Evolutionary conservation across 2,329 filamentous ascomycete genomes (phyloP).

Genomic region (Talaromyces albobiverticillius): DNA sequence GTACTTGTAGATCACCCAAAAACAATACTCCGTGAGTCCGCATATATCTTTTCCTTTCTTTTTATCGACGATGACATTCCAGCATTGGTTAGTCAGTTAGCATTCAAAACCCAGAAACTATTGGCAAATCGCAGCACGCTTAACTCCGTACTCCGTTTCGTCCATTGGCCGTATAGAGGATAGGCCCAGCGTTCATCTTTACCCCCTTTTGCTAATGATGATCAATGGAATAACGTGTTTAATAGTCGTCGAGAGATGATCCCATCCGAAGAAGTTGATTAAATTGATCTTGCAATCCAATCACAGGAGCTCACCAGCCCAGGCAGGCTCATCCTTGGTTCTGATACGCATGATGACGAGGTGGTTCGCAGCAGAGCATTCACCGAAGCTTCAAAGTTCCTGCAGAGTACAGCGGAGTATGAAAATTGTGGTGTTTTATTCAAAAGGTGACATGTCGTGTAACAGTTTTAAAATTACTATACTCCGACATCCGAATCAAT

Average conservation of each 20-base stretch:
- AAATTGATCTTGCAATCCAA: background rate
- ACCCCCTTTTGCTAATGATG: background rate
- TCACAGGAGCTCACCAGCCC: background rate
- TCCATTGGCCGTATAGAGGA: background rate
- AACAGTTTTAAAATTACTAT: background rate
- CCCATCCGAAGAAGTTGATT: background rate
- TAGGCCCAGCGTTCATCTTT: background rate
- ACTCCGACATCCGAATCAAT: slow-evolving; percentile 1
- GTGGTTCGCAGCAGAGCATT: background rate
- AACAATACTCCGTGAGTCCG: slow-evolving; percentile 14
- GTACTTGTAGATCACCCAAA: background rate
- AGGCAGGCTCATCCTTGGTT: background rate
- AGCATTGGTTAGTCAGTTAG: background rate
- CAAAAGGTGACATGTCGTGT: background rate
- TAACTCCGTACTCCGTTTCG: slow-evolving; percentile 6
- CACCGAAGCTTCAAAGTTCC: background rate
- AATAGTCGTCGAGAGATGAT: background rate
- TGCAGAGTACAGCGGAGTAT: background rate
- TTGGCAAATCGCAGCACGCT: background rate
- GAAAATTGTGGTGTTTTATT: background rate
- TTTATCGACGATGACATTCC: background rate
- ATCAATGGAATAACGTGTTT: background rate
- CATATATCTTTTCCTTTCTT: background rate
- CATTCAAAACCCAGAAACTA: background rate
- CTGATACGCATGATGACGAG: background rate